phyloP scores from a whole-genome alignment of 257 asterid genomes.

The Ehretia macrophylla region DNA sequence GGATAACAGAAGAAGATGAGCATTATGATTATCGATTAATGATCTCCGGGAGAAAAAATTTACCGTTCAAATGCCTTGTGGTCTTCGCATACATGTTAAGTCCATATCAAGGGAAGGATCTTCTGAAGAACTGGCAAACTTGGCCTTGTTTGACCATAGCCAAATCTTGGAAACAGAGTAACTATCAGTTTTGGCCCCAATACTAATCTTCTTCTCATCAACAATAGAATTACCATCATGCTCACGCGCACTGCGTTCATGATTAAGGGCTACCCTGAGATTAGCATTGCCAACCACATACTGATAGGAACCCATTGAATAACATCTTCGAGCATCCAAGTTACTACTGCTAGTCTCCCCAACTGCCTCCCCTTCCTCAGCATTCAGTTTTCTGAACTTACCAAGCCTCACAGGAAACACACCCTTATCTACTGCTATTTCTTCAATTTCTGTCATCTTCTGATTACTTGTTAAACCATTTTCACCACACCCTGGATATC shows the following conservation, averaged over 20 bases:
- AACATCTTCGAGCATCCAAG: conserved; percentile 87
- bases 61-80: conserved; percentile 24
- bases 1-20: conserved; percentile 1
- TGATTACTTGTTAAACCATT: conserved; percentile 34
- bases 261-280: conserved; percentile 65
- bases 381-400: conserved; percentile 44
- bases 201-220: conserved; percentile 55
- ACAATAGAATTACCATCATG: conserved; percentile 19
- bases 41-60: conserved; percentile 1
- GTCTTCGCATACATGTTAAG: conserved; percentile 29
- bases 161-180: conserved; percentile 95
- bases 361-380: conserved; percentile 26
- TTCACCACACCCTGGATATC: conserved; percentile 32
- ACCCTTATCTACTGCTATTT: conserved; percentile 43
- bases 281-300: conserved; percentile 79
- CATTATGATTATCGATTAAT: neutral
- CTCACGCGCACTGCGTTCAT: conserved; percentile 25
- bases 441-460: conserved; percentile 59
- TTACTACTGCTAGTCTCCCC: conserved; percentile 90
- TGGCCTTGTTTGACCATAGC: conserved; percentile 88
- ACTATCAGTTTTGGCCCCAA: conserved; percentile 88
- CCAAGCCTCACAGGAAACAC: conserved; percentile 72
- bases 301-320: conserved; percentile 88
- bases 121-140: conserved; percentile 55
- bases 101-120: conserved; percentile 15